Evolutionary conservation across 2,329 filamentous ascomycete species (phyloP), one percentile per base, ranked within the genome.

Genomic region (Hypoxylon rubiginosum): DNA sequence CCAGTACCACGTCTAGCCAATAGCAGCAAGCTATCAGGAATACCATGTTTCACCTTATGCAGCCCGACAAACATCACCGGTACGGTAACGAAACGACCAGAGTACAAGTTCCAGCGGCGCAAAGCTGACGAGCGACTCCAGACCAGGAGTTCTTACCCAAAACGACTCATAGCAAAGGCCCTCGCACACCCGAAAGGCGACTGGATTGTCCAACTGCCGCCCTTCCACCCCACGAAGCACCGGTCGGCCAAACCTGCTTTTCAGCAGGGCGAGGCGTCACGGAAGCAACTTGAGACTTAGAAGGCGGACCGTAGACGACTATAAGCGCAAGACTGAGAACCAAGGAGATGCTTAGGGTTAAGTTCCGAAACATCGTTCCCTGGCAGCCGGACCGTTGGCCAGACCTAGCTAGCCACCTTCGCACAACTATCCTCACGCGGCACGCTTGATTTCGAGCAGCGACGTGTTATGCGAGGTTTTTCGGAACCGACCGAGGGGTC

Each of bases 311-410:
- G n/a, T 82, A 85, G 81, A 89, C 89, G 89, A 91, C 90, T 87
- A 82, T 83, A 79, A 85, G 84, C 88, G 88, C 89, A 92, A 94
- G 76, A 86, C 91, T 92, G 53, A 79, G 77, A 88, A 90, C 92
- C 92, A 91, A 89, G 83, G 80, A 78, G 83, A 81, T 83, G 83
- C 86, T 92, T 97, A 97, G 94, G 94, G 94, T 97, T 97, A 97
- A 94, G 92, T 94, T 94, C 92, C 93, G 90, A 91, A 68, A 81
- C 83, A 81, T 83, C 84, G 84, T 88, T 90, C 87, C 85, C 87
- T 70, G 17, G 49, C 64, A 65, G 62, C 55, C 68, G 64, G 64
- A 65, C 74, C 69, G 53, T 81, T 81, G 82, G 79, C 77, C 77
- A 75, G 77, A 75, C 36, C 79, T 79, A 81, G 82, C 78, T 80